Evolutionary conservation across 768 basidiomycete species (phyloP), one percentile per base, ranked within the genome.

Genomic region (Rubroboletus pulcherrimus): DNA sequence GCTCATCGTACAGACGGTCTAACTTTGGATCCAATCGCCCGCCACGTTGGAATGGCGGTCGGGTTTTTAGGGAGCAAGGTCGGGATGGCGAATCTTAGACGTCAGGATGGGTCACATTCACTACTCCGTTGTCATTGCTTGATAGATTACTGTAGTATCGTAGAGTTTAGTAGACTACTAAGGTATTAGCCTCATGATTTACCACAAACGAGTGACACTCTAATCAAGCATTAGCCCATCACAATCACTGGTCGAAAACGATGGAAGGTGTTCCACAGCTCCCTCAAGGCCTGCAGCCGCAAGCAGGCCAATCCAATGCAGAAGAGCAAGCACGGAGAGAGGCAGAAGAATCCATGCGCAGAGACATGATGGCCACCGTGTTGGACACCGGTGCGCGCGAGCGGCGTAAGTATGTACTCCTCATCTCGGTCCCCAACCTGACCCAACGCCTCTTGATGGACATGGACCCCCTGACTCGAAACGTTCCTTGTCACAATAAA

Each of bases 361-460:
- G 89, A 61, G 86, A 91, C 61, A 67, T 93, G 61, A 81, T 95
- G 66, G 81, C 86, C 8, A 88, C 89, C 5, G 79, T 95, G 34
- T 77, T 95, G 39, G 89, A 91, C 58, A 73, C 78, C 6, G 84
- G 81, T 51, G 92, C 93, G 39, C 80, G 91, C 55, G 93, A 93
- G 76, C 80, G 92, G 69, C 73, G 92, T 94, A 70, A 58, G 75
- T 3, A 26, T 26, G 5, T 69, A 30, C 19, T 26, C 42, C 21
- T n/a, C 30, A 9, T 19, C 37, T 31, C 37, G 11, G 3, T 31
- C 19, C 39, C 30, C 24, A 29, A 31, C 31, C 39, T 9, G 37
- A 40, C 47, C 50, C 54, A 24, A 60, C 26, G 17, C 9, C 10
- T 33, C 51, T 44, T 35, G 38, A 51, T 33, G 44, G 17, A 35